Base-by-base conservation (phyloP, 2,329 filamentous ascomycete species). In the Alternaria triticimaculans region DNA sequence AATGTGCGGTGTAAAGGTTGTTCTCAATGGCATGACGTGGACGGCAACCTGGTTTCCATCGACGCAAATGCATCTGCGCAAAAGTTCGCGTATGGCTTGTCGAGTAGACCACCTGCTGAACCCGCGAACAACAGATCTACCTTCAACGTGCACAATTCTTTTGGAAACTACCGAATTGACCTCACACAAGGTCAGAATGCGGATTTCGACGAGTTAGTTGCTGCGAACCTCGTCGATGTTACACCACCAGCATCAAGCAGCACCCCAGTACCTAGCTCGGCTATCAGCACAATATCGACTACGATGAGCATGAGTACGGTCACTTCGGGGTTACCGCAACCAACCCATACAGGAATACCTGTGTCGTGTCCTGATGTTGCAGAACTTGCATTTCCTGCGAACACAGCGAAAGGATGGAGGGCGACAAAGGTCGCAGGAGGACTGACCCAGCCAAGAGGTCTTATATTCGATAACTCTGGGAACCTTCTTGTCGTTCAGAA, bases 401-500 rank as follows among this genome's bases (percentile, higher is more conserved):
- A 62, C 14, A 71, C 68, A 12, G 72, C 73, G 2, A 62, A 65
- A 26, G 72, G 74, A 20, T 77, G 75, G 75, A 75, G 66, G 55
- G 73, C 73, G 23, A 75, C 76, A 37, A 78, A 82, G 45, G 76
- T 83, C 28, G 80, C 80, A 6, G 81, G 79, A 2, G 75, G 76
- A 9, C 63, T 83, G n/a, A 71, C 65, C 7, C 72, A 76, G 46
- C 82, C 82, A 15, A 76, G 82, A 28, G 77, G 79, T 3, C 73
- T 84, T 12, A 61, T 72, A 7, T 78, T 83, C 54, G 82, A 84
- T 60, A 69, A 62, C 8, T 71, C 71, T 5, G 82, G 81, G 1
- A 79, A 82, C 62, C 71, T 84, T 6, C 74, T 84, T 4, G 71
- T 83, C 8, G 72, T 82, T 3, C 77, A 83, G 62, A 74, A 76